Conservation (phyloP, 331 rosid genomes). For the Malus hybrid region DNA sequence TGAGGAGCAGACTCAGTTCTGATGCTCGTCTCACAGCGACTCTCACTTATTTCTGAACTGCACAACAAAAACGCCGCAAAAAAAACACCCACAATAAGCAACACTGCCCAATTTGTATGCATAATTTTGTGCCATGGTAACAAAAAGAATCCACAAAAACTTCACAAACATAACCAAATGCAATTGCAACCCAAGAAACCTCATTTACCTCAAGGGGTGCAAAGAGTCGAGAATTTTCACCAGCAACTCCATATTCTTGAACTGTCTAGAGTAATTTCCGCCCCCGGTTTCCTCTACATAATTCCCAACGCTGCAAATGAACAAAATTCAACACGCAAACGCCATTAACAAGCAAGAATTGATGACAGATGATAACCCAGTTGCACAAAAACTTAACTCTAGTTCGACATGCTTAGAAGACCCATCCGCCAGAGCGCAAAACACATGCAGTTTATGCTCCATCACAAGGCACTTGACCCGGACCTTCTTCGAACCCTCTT, state of each 20-base stretch:
- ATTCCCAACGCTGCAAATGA: conserved; percentile 48
- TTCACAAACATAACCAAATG: background rate
- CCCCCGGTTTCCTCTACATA: conserved; percentile 48
- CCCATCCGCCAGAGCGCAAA: conserved; percentile 43
- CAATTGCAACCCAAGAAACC: background rate
- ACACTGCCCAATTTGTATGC: background rate
- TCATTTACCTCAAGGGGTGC: conserved; percentile 31
- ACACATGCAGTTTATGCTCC: conserved; percentile 47
- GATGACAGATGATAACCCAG: background rate
- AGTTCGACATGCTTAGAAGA: conserved; percentile 56
- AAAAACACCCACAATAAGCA: conserved; percentile 1
- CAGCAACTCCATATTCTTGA: conserved; percentile 59
- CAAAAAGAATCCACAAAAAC: background rate
- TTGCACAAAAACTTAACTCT: conserved; percentile 28
- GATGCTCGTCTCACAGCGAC: conserved; percentile 4
- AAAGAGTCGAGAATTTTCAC: conserved; percentile 37
- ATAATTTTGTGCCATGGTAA: background rate
- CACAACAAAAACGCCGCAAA: conserved; percentile 3
- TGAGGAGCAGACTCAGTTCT: conserved; percentile 18
- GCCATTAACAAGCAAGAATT: background rate
- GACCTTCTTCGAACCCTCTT: conserved; percentile 46
- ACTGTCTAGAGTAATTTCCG: conserved; percentile 47
- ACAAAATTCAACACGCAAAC: background rate
- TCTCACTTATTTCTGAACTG: conserved; percentile 46
- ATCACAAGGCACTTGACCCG: conserved; percentile 74